Evolutionary conservation across 192 early-diverging fungal genomes (phyloP), one percentile per base, ranked within the genome.

Genomic region (Funneliformis geosporum): DNA sequence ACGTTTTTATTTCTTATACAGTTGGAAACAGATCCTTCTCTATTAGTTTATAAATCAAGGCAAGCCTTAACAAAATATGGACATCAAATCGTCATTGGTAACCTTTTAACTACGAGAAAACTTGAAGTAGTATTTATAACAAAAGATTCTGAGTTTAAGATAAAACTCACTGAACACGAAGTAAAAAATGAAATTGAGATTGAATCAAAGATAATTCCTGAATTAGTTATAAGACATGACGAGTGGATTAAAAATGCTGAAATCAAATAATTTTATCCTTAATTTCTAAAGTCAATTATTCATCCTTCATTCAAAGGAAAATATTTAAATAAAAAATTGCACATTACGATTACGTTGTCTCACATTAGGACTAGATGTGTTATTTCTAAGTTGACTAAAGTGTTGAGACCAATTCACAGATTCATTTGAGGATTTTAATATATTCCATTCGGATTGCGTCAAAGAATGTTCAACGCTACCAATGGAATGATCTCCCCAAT

Each of bases 11-110:
- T n/a, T n/a, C n/a, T n/a, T 8, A 64, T 71, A 55, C 27, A 90
- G 89, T 82, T 99, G 7, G 98, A 99, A 79, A 99, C 98, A 0
- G 98, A 99, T 76, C 88, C 89, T 1, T 76, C 84, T 12, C 81
- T 99, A 42, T 82, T 99, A 65, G 89, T 93, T 21, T 79, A 88
- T 43, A 99, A 99, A 85, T 90, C 96, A 0, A 86, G 88, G 18
- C 83, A 90, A 80, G 91, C 96, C 4, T 80, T 99, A 38, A 86
- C 84, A 38, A 86, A 91, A 44, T 99, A 99, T 83, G 94, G 95
- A 21, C 98, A 99, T 83, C 97, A 99, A 83, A 89, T 97, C 27
- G 98, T 99, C 39, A 95, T 99, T 86, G 97, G 93, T 69, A 99
- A 99, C 78, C 89, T 99, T 82, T 83, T 99, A 10, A 82, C 84